Percentiles rank a stretch among this genome's conserved stretches.
These are phyloP conservation scores for Fusarium sp. DNA, from an alignment of 2,329 filamentous ascomycete genomes.

Conservation along the genomic window DNA sequence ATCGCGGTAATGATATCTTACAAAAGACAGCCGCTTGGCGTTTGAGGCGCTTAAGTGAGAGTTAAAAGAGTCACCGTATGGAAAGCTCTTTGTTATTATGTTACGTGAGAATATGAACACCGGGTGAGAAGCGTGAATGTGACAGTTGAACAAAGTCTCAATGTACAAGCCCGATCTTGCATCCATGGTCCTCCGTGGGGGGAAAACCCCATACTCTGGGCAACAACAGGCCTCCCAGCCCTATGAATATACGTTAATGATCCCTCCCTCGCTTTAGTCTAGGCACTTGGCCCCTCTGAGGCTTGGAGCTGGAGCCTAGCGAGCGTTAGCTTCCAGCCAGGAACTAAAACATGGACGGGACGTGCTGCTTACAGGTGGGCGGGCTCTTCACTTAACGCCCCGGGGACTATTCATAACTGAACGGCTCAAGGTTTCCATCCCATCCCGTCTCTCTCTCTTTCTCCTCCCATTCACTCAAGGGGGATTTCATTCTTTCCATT, in stretches of 20 bases:
- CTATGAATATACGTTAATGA: conserved; percentile 24
- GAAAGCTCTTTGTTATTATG: not conserved
- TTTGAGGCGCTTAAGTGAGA: conserved; percentile 11
- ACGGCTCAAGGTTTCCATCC: conserved; percentile 28
- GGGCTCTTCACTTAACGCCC: not conserved
- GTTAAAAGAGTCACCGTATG: not conserved
- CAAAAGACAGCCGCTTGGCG: not conserved
- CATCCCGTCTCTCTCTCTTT: not conserved
- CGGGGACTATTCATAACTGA: conserved; percentile 27
- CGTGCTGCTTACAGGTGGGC: not conserved
- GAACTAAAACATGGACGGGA: not conserved
- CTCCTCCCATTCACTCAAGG: conserved; percentile 1
- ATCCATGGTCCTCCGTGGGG: conserved; percentile 1
- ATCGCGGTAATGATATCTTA: not conserved
- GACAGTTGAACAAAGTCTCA: conserved; percentile 10
- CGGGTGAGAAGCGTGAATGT: conserved; percentile 2
- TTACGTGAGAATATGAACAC: conserved; percentile 4
- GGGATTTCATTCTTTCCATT: conserved; percentile 23
- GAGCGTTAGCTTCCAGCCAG: conserved; percentile 8
- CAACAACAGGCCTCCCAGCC: conserved; percentile 21
- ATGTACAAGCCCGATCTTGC: conserved; percentile 2
- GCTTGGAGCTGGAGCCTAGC: conserved; percentile 23
- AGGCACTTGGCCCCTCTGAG: conserved; percentile 5
- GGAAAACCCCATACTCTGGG: conserved; percentile 8
- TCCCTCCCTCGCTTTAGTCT: conserved; percentile 1